Evolutionary conservation across 2,329 filamentous ascomycete species (phyloP), one percentile per base, ranked within the genome.

Genomic region (Sphaerulina musiva): DNA sequence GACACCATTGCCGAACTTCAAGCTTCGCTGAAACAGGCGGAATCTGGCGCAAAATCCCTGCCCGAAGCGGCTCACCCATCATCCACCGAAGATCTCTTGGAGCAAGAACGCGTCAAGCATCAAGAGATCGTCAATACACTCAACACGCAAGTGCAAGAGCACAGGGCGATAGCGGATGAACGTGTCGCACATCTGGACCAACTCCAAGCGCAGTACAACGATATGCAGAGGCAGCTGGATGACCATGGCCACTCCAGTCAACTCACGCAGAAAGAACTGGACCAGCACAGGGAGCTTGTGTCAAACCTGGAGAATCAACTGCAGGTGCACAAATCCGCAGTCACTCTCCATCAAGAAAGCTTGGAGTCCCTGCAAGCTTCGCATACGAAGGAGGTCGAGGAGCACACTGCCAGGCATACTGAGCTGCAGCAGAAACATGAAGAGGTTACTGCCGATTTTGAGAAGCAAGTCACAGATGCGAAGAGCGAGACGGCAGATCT

Each of bases 61-160:
- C 7, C 32, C 6, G 26, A 29, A 29, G 26, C 5, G 6, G 26
- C 26, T 7, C 6, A 9, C 12, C 8, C 34, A n/a, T 9, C 34
- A n/a, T n/a, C 10, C 34, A 38, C 34, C 8, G 43, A 46, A 20
- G 42, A 46, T 6, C 23, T 50, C 12, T 29, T 44, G 20, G 42
- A 23, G 8, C 7, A 44, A 26, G 42, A 44, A 44, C 17, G 42
- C 5, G 29, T 62, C 4, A 70, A 72, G 59, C 73, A 76, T 23
- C 76, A 83, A 55, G 76, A 79, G 38, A 76, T 78, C 20, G 71
- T 83, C 9, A 75, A 78, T 51, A 67, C 73, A 20, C 72, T 96
- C 41, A 86, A 87, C 58, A 78, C 73, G 55, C 85, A 95, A 67
- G 85, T 96, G 50, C 83, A 91, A 48, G 84, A 89, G 66, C 90